phyloP scores from a whole-genome alignment of 306 rosid genomes.

The Dryas alaskensis region DNA sequence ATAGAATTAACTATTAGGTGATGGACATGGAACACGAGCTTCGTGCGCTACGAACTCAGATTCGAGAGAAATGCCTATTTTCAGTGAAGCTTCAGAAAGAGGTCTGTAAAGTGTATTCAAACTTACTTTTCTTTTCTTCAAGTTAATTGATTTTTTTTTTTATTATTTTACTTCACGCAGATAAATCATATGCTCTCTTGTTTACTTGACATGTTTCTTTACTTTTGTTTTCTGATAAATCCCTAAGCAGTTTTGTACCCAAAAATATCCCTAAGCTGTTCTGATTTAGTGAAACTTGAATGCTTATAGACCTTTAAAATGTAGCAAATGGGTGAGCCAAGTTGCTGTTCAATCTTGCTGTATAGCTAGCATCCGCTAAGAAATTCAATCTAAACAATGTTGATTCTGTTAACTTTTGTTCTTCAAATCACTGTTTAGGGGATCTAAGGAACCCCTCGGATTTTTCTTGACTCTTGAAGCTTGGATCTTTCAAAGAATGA shows the following conservation, averaged over 20 bases:
- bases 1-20: conserved; percentile 46
- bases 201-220: background rate
- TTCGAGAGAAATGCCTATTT: conserved; percentile 72
- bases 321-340: background rate
- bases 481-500: background rate
- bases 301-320: background rate
- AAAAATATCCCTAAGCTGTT: background rate
- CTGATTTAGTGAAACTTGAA: background rate
- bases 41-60: conserved; percentile 78
- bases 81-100: conserved; percentile 89
- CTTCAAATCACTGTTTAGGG: background rate
- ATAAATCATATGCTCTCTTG: background rate
- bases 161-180: background rate
- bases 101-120: conserved; percentile 40
- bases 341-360: background rate
- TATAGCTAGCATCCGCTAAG: background rate
- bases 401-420: too few relatives aligned
- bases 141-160: background rate
- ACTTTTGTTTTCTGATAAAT: background rate
- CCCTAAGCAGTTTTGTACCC: background rate
- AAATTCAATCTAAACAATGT: background rate
- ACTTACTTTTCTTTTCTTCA: background rate
- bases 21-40: conserved; percentile 94
- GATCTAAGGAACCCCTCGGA: background rate
- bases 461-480: background rate